Evolutionary conservation across 2,329 filamentous ascomycete genomes (phyloP).

Genomic region (Phoma sp.): DNA sequence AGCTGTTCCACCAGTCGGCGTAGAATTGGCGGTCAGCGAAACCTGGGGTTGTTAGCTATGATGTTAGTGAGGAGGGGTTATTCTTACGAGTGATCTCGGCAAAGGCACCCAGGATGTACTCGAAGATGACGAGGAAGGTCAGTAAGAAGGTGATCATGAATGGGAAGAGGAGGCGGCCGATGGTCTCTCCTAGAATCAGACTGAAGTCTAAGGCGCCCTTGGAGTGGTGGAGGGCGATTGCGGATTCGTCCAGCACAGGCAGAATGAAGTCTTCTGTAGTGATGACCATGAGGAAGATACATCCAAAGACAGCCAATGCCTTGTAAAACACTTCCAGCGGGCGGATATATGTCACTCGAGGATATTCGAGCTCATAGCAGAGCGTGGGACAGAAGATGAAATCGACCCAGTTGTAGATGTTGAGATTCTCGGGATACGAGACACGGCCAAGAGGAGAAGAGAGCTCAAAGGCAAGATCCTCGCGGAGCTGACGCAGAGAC

Average conservation of each 20-base stretch:
- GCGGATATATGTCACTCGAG: conserved; percentile 75
- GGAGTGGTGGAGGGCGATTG: conserved; percentile 58
- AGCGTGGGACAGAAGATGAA: conserved; percentile 92
- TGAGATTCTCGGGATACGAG: conserved; percentile 90
- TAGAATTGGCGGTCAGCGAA: conserved; percentile 97
- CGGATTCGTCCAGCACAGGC: conserved; percentile 81
- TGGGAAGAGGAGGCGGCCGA: conserved; percentile 90
- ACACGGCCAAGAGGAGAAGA: conserved; percentile 89
- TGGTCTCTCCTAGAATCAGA: conserved; percentile 86
- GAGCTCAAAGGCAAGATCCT: conserved; percentile 88
- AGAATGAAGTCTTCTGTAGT: conserved; percentile 95
- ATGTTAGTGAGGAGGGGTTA: not conserved
- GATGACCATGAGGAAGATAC: conserved; percentile 92
- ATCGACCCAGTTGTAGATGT: conserved; percentile 80
- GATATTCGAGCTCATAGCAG: conserved; percentile 98
- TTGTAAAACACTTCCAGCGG: conserved; percentile 87
- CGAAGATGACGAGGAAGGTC: conserved; percentile 97
- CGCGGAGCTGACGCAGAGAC: conserved; percentile 72
- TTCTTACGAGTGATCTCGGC: conserved; percentile 80
- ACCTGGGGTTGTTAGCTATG: conserved; percentile 44
- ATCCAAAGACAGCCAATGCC: conserved; percentile 88
- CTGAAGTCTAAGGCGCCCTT: conserved; percentile 68
- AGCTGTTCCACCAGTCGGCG: conserved; percentile 74
- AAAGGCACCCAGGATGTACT: conserved; percentile 93
- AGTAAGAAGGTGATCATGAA: conserved; percentile 97